Base-by-base conservation (phyloP, 2,329 filamentous ascomycete genomes). In the Penicillium sp. region DNA sequence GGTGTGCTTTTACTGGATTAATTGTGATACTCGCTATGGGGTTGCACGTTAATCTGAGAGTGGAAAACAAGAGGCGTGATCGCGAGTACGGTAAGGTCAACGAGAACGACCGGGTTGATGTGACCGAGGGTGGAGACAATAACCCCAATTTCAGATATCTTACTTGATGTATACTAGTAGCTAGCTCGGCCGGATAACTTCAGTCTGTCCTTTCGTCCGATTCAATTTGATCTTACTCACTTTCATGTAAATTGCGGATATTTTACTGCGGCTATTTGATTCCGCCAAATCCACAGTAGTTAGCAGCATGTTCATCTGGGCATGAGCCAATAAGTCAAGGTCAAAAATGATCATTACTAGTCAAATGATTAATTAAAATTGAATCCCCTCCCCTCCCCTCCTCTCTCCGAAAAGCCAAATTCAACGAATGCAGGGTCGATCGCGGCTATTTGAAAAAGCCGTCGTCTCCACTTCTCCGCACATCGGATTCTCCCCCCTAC, bases 91-190 rank as follows among this genome's bases (percentile, higher is more conserved):
- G 63, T n/a, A 29, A 23, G 8, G 59, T 64, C 1, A 46, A 44
- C 39, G 26, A 39, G 12, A 26, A 60, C 41, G 42, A 55, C 5
- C 51, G 50, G 2, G 53, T 64, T 23, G 62, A 66, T 63, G 62
- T 66, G 13, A 66, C 62, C 7, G 50, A 55, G 3, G 58, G 52
- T 10, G 63, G 62, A 7, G 63, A 65, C 46, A 46, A 54, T 4
- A 49, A 63, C 36, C 43, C 54, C 1, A 52, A 52, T 1, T 65
- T 66, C 49, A 51, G 63, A 4, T 65, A 65, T 47, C n/a, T 61
- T 48, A 56, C 52, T 37, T 64, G 52, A 46, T 30, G 15, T 26
- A 9, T 10, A 7, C 3, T 24, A 46, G 23, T 3, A 12, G 15
- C 15, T 4, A 12, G 27, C 18, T 27, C 13, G 36, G 36, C 9